Evolutionary conservation across 2,329 filamentous ascomycete genomes (phyloP).

Genomic region (Fusarium poae): DNA sequence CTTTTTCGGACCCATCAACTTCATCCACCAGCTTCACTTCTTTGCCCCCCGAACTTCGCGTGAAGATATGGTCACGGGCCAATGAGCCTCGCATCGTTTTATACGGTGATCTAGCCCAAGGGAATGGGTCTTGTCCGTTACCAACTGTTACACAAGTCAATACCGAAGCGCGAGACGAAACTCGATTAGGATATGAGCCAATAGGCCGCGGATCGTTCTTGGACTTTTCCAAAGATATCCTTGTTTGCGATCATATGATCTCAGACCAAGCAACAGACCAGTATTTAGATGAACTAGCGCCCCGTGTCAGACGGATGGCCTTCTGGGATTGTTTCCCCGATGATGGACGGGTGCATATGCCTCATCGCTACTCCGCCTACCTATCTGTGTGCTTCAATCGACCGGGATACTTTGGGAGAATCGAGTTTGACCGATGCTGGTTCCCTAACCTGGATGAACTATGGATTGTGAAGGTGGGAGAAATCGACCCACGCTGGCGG

Average conservation of each 20-base stretch:
- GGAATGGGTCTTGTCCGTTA: slow-evolving; percentile 51
- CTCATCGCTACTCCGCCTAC: slow-evolving; percentile 54
- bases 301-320: slow-evolving; percentile 53
- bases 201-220: slow-evolving; percentile 55
- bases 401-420: slow-evolving; percentile 48
- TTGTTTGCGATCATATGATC: slow-evolving; percentile 56
- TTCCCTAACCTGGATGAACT: slow-evolving; percentile 56
- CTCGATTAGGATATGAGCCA: slow-evolving; percentile 53
- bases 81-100: slow-evolving; percentile 55
- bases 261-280: slow-evolving; percentile 51
- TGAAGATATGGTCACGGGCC: slow-evolving; percentile 56
- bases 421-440: slow-evolving; percentile 56
- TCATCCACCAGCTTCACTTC: slow-evolving; percentile 46
- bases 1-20: slow-evolving; percentile 19
- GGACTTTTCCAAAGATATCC: slow-evolving; percentile 55
- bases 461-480: slow-evolving; percentile 58
- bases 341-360: slow-evolving; percentile 53
- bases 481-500: slow-evolving; percentile 55
- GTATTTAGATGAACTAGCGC: slow-evolving; percentile 53
- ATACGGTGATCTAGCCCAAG: slow-evolving; percentile 53
- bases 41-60: slow-evolving; percentile 55
- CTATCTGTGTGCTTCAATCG: slow-evolving; percentile 52
- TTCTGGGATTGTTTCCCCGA: slow-evolving; percentile 59
- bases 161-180: slow-evolving; percentile 53
- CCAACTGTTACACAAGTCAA: slow-evolving; percentile 56